Conservation (phyloP, 2,329 filamentous ascomycete species). For the Verticillium zaregamsianum region DNA sequence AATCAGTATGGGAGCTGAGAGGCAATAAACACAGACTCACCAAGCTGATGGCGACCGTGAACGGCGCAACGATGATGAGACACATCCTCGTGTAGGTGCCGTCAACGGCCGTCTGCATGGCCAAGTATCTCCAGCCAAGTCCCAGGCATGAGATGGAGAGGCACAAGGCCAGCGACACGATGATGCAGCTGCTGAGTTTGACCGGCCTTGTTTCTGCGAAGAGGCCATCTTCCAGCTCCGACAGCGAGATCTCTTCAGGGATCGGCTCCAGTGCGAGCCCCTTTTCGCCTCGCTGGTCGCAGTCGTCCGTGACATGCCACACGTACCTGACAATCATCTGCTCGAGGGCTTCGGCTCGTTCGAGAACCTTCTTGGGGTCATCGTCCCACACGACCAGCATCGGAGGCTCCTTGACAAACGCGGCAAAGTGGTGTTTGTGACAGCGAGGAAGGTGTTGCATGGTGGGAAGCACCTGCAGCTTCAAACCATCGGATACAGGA, state of each 20-base stretch:
- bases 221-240: slow-evolving; percentile 38
- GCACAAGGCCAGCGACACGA: slow-evolving; percentile 46
- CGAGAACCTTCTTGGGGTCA: slow-evolving; percentile 51
- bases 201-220: slow-evolving; percentile 37
- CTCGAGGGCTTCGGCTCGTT: slow-evolving; percentile 47
- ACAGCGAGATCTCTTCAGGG: slow-evolving; percentile 27
- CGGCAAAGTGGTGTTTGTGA: slow-evolving; percentile 62
- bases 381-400: slow-evolving; percentile 61
- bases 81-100: slow-evolving; percentile 47
- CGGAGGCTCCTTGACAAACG: slow-evolving; percentile 53
- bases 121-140: slow-evolving; percentile 49
- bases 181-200: slow-evolving; percentile 49
- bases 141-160: slow-evolving; percentile 50
- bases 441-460: slow-evolving; percentile 52
- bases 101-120: slow-evolving; percentile 50
- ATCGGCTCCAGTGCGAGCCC: slow-evolving; percentile 17
- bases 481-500: slow-evolving; percentile 52
- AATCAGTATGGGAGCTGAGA: background rate
- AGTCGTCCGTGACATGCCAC: slow-evolving; percentile 41
- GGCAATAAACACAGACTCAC: slow-evolving; percentile 3
- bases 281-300: slow-evolving; percentile 32
- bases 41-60: slow-evolving; percentile 55
- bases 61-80: slow-evolving; percentile 44
- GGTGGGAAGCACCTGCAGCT: slow-evolving; percentile 56
- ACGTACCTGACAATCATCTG: slow-evolving; percentile 51